These are phyloP conservation scores for Xylaria sp. DNA, from an alignment of 2,329 filamentous ascomycete genomes.

Conservation along the genomic window DNA sequence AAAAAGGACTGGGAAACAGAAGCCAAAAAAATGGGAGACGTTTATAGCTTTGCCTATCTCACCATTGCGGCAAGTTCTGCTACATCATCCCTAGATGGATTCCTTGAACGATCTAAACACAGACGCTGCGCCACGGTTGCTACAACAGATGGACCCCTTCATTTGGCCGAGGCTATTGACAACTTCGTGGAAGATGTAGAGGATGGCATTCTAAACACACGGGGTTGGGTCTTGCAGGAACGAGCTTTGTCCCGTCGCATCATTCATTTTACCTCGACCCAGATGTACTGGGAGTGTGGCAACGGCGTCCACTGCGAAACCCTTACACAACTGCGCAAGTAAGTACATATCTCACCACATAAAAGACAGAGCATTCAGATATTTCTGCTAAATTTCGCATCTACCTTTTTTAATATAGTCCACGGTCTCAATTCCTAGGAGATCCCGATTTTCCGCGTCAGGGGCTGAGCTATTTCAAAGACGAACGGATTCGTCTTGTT, in stretches of 20 bases:
- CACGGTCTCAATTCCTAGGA: constrained; percentile 14
- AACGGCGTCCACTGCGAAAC: constrained; percentile 15
- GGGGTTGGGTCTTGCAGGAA: constrained; percentile 15
- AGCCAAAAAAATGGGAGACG: constrained; percentile 13
- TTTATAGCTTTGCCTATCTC: constrained; percentile 3
- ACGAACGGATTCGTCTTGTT: constrained; percentile 9
- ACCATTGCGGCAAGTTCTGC: constrained; percentile 18
- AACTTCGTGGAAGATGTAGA: constrained; percentile 10
- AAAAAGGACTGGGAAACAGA: constrained; percentile 9
- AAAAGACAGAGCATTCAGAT: neutral
- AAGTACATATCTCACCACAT: neutral
- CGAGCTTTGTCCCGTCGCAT: constrained; percentile 8
- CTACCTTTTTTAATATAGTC: neutral
- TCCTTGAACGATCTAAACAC: neutral
- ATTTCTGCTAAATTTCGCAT: neutral
- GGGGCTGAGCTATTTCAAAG: neutral
- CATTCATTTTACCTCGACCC: constrained; percentile 18
- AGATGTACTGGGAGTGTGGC: constrained; percentile 19
- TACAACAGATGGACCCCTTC: neutral
- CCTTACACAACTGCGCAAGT: constrained; percentile 17
- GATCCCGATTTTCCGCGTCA: constrained; percentile 12
- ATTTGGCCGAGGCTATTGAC: neutral
- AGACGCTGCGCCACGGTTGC: neutral
- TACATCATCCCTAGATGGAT: constrained; percentile 1
- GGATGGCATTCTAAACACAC: neutral